Conservation (phyloP, 768 basidiomycete genomes). For the Pleurotus ostreatus region DNA sequence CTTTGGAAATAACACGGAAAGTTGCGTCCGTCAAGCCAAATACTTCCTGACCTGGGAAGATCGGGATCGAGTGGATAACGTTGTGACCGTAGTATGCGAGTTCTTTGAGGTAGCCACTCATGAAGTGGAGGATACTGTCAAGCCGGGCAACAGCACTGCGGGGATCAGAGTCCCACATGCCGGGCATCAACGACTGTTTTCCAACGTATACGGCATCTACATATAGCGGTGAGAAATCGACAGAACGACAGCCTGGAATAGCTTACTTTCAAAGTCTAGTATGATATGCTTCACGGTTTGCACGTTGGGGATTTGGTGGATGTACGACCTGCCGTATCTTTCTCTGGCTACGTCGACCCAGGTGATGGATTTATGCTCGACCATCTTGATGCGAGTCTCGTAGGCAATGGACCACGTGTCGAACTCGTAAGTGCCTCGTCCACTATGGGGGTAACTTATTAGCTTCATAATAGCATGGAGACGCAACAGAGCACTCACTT, state of each 20-base stretch:
- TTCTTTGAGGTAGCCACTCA: background rate
- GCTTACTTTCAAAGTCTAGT: constrained; percentile 15
- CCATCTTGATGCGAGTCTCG: constrained; percentile 4
- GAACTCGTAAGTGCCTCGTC: background rate
- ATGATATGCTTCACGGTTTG: constrained; percentile 9
- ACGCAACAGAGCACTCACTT: background rate
- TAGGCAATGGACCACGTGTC: constrained; percentile 1
- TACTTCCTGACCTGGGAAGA: background rate
- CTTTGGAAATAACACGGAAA: constrained; percentile 4
- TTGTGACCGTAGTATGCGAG: background rate
- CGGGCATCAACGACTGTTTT: constrained; percentile 13
- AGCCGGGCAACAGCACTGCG: background rate
- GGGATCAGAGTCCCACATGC: constrained; percentile 9
- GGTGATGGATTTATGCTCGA: background rate
- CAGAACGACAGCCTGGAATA: background rate
- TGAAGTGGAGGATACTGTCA: background rate
- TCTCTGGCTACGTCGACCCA: background rate
- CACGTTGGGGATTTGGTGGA: background rate
- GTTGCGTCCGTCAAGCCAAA: constrained; percentile 2
- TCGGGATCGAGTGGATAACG: constrained; percentile 1
- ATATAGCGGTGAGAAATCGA: too few species aligned
- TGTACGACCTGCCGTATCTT: background rate
- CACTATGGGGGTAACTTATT: background rate
- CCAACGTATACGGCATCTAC: constrained; percentile 12
- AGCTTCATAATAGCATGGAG: background rate